Conservation (phyloP, 2,329 filamentous ascomycete species). For the Magnaporthiopsis poae region DNA sequence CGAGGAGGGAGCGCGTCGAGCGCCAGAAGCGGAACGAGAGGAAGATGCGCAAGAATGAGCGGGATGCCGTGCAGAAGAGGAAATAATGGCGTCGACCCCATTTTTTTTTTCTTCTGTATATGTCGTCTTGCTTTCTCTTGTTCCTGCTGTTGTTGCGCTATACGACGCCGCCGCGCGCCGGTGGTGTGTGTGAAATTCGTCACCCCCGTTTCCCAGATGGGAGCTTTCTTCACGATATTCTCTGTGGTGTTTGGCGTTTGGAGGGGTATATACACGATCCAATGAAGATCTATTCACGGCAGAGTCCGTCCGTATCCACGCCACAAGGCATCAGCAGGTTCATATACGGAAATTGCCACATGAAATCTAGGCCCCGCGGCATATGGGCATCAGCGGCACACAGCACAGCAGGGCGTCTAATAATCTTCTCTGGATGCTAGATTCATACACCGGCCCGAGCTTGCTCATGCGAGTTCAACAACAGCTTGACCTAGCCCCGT, state of each 20-base stretch:
- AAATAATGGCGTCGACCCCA: neutral
- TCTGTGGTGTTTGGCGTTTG: slow-evolving; percentile 7
- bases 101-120: no score
- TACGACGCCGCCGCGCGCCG: neutral
- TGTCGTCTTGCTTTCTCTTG: neutral
- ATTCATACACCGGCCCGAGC: neutral
- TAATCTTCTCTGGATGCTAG: neutral
- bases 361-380: no score
- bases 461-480: no score
- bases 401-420: neutral
- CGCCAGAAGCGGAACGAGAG: slow-evolving; percentile 61
- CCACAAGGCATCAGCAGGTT: neutral
- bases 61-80: slow-evolving; percentile 27
- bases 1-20: slow-evolving; percentile 57
- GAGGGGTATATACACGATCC: neutral
- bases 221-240: neutral
- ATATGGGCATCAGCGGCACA: neutral
- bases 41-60: slow-evolving; percentile 57
- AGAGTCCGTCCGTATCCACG: neutral
- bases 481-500: no score
- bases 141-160: neutral
- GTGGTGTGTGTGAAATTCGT: neutral
- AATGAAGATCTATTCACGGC: neutral
- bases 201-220: neutral
- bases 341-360: neutral